Evolutionary conservation across 176 grass and related monocot genomes (phyloP).

Genomic region (Pontederia paniculata): DNA sequence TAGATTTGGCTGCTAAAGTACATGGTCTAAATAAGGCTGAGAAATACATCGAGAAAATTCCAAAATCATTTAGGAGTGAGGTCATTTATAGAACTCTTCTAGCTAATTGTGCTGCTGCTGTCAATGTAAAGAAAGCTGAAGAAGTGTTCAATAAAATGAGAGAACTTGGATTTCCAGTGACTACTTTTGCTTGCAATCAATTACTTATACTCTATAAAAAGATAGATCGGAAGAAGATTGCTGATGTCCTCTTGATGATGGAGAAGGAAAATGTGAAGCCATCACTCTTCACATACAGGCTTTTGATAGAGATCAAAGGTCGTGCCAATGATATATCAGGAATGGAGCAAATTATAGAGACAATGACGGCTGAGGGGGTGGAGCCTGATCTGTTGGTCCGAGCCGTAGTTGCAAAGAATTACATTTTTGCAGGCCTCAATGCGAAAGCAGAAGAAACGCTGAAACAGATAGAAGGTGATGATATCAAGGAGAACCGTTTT

Average conservation of each 20-base stretch:
- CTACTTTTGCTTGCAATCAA: conserved; percentile 20
- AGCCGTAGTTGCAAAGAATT: conserved; percentile 6
- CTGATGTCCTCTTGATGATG: conserved; percentile 25
- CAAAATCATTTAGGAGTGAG: conserved; percentile 18
- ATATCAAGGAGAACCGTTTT: conserved; percentile 1
- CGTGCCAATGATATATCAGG: conserved; percentile 17
- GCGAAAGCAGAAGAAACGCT: conserved; percentile 18
- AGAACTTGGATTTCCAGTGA: conserved; percentile 17
- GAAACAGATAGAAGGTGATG: conserved; percentile 21
- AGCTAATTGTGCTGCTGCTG: conserved; percentile 14
- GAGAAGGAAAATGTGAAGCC: conserved; percentile 24
- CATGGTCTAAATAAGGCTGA: conserved; percentile 14
- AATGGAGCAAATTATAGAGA: conserved; percentile 22
- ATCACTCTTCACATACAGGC: conserved; percentile 15
- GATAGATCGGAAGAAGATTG: conserved; percentile 17
- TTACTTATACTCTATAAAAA: conserved; percentile 19
- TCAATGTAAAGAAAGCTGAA: conserved; percentile 12
- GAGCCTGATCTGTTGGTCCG: conserved; percentile 11
- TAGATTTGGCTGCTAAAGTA: conserved; percentile 22
- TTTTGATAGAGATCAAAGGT: conserved; percentile 16
- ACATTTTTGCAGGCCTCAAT: conserved; percentile 17
- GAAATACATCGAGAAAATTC: conserved; percentile 17
- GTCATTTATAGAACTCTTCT: conserved; percentile 18
- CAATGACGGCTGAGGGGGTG: conserved; percentile 14
- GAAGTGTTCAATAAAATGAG: conserved; percentile 24